These are phyloP conservation scores for Plectosphaerella sp. DNA, from an alignment of 2,329 filamentous ascomycete genomes.

Conservation along the genomic window DNA sequence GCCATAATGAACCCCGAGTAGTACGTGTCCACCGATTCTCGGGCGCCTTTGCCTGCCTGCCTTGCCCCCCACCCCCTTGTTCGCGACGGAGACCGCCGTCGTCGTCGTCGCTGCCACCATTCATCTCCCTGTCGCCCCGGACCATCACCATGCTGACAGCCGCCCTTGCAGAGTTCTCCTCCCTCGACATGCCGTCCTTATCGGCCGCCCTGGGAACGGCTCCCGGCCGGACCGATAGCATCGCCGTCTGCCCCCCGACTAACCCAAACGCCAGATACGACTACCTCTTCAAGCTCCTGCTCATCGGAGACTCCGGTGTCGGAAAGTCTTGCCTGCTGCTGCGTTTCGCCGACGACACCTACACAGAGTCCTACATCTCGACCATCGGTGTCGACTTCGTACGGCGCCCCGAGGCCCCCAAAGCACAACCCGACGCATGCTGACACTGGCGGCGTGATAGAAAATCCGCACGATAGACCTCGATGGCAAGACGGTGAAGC, in stretches of 20 bases:
- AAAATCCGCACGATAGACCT: conserved; percentile 99
- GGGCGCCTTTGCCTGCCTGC: conserved; percentile 7
- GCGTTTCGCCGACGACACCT: conserved; percentile 97
- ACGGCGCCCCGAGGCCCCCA: conserved; percentile 31
- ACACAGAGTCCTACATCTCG: conserved; percentile 99
- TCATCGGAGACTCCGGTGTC: conserved; percentile 99
- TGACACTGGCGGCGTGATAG: conserved; percentile 38
- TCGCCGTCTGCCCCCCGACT: conserved; percentile 11
- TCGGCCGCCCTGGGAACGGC: not conserved
- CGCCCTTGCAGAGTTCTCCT: conserved; percentile 3
- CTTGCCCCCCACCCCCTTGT: conserved; percentile 2
- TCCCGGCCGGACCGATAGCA: not conserved
- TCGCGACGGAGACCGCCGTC: not conserved
- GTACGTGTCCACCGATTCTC: conserved; percentile 49
- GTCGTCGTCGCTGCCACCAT: not conserved
- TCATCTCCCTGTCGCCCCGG: not conserved
- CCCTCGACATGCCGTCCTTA: not conserved
- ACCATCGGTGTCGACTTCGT: conserved; percentile 99
- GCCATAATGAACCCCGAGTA: conserved; percentile 87
- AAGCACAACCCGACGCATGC: not conserved
- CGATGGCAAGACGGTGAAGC: conserved; percentile 98
- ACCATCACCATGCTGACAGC: conserved; percentile 13
- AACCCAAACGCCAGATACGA: conserved; percentile 73
- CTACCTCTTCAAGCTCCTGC: conserved; percentile 99
- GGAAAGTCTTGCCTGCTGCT: conserved; percentile 99